Evolutionary conservation across 768 basidiomycete genomes (phyloP).

Genomic region (Mycena venus): DNA sequence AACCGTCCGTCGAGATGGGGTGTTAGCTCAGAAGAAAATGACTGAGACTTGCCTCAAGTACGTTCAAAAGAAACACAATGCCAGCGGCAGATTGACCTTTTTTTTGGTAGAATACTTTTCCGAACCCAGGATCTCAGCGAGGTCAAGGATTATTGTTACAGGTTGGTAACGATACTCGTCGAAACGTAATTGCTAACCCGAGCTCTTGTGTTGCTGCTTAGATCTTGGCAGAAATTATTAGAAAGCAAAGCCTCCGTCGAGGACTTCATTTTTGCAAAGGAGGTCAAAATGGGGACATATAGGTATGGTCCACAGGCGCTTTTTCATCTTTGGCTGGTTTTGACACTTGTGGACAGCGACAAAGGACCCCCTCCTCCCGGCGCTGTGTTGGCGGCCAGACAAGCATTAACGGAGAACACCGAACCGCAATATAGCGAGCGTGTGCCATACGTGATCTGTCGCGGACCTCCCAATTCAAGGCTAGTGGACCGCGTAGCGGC

Average conservation of each 20-base stretch:
- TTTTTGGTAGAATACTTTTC: constrained; percentile 87
- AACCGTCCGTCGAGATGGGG: constrained; percentile 93
- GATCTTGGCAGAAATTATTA: constrained; percentile 87
- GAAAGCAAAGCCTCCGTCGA: constrained; percentile 87
- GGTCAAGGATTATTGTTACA: constrained; percentile 89
- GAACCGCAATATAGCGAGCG: constrained; percentile 95
- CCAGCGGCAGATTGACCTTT: neutral
- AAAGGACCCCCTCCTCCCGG: constrained; percentile 92
- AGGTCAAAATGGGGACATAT: constrained; percentile 94
- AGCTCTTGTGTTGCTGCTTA: neutral
- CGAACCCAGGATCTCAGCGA: constrained; percentile 89
- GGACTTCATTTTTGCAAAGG: constrained; percentile 95
- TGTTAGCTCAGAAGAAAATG: constrained; percentile 93
- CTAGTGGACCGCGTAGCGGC: constrained; percentile 82
- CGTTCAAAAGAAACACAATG: constrained; percentile 30
- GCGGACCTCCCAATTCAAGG: constrained; percentile 71
- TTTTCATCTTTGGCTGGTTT: neutral
- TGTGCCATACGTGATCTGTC: constrained; percentile 89
- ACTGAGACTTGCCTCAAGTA: constrained; percentile 91
- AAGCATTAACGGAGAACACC: constrained; percentile 79
- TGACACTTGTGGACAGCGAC: constrained; percentile 64
- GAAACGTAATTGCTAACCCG: neutral
- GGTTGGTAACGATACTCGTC: neutral
- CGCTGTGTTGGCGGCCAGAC: constrained; percentile 85
- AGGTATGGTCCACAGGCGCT: constrained; percentile 70